Percentiles rank a stretch among this genome's conserved stretches.
phyloP scores from a whole-genome alignment of 2,329 filamentous ascomycete species.

The Fusarium brachygibbosum region DNA sequence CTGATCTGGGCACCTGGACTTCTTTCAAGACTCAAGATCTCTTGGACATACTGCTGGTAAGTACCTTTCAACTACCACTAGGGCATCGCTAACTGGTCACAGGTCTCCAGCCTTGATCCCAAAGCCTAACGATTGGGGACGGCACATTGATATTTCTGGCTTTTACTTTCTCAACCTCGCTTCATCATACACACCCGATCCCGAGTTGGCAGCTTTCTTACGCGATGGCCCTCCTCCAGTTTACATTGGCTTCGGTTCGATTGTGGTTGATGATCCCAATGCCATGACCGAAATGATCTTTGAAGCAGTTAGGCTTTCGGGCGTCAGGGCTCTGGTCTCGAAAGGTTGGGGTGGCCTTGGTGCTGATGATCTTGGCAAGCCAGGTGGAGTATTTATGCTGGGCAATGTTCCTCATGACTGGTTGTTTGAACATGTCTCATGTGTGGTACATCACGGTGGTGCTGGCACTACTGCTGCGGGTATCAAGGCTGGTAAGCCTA shows the following conservation, averaged over 20 bases:
- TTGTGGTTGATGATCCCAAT: conserved; percentile 82
- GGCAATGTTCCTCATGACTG: conserved; percentile 91
- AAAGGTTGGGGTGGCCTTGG: conserved; percentile 92
- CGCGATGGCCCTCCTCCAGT: conserved; percentile 77
- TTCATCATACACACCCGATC: conserved; percentile 73
- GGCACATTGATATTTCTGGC: conserved; percentile 78
- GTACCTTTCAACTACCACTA: conserved; percentile 4
- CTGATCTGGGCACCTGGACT: conserved; percentile 87
- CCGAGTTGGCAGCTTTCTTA: conserved; percentile 76
- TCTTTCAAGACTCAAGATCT: conserved; percentile 79
- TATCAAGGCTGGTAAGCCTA: conserved; percentile 84
- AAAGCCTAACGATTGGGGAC: conserved; percentile 82
- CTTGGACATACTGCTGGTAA: conserved; percentile 90
- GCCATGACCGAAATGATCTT: conserved; percentile 79
- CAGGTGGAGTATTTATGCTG: conserved; percentile 83
- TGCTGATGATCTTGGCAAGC: conserved; percentile 76
- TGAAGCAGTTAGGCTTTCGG: conserved; percentile 74
- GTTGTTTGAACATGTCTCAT: conserved; percentile 85
- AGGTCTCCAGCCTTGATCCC: conserved; percentile 80
- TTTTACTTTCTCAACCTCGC: conserved; percentile 82
- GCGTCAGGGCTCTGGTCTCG: conserved; percentile 83
- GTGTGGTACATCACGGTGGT: conserved; percentile 89
- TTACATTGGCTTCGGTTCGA: conserved; percentile 87
- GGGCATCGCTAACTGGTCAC: conserved; percentile 7
- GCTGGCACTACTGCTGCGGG: conserved; percentile 90